Base-by-base conservation (phyloP, 768 basidiomycete species). In the Leccinum disarticulatum region DNA sequence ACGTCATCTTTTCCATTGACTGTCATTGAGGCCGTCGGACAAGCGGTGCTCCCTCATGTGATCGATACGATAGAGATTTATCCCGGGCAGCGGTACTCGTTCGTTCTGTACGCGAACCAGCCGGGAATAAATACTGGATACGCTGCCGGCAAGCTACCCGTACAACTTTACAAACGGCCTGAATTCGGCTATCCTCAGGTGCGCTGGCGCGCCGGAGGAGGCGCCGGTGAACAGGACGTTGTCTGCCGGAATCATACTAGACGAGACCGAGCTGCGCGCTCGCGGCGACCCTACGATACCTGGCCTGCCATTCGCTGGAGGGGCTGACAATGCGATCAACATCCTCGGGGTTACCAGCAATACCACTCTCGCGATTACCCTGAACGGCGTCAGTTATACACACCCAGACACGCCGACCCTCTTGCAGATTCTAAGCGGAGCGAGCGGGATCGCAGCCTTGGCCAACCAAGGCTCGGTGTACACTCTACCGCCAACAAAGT, bases 31-130 rank as follows among this genome's bases (percentile, higher is more conserved):
- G 78, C 73, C 1, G 81, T 83, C 49, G 78, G 77, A 9, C 57
- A 74, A 52, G 75, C 75, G 52, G 70, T 74, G 10, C 15, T 74
- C 43, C 79, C 82, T 0, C 60, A 75, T 10, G 60, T 57, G 1
- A 76, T 80, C 3, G 77, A 81, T 55, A 66, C 70, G 13, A 74
- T 82, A 51, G 70, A 76, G 10, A 79, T 86, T 36, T 81, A 76
- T 56, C 71, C 75, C 17, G 83, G 76, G 1, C 83, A 85, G 66
- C 78, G 83, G 13, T 84, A 85, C 66, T 80, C 82, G 0, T 72
- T 82, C 61, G 67, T 82, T 11, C 60, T 80, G 14, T 61, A 63
- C 35, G 74, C 76, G 8, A 71, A 74, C 50, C 69, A 74, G 46
- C 63, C 70, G 0, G 59, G 28, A 68, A 64, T 43, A 80, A 78